A percentile compares a stretch with the other conserved stretches of the same genome.
Evolutionary conservation across 2,329 filamentous ascomycete species (phyloP).

Genomic region (Ophiostoma fasciatum): DNA sequence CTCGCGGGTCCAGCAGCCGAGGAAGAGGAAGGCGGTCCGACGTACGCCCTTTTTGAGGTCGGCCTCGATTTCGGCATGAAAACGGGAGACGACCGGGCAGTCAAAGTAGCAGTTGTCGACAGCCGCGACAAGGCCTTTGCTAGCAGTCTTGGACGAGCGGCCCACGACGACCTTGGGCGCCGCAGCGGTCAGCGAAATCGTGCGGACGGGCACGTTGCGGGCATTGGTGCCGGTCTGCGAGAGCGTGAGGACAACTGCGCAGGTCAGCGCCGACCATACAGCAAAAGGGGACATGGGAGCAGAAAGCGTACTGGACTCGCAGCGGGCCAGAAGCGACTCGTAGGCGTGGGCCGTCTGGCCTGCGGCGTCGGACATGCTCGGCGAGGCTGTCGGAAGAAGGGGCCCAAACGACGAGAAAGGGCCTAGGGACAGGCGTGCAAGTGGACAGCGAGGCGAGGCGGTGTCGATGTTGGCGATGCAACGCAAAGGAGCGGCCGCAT

Average conservation of each 20-base stretch:
- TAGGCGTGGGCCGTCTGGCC: too few relatives aligned
- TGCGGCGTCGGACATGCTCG: too few relatives aligned
- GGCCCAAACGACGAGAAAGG: too few relatives aligned
- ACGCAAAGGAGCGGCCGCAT: too few relatives aligned
- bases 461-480: too few relatives aligned
- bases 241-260: constrained; percentile 13
- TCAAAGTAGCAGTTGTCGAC: constrained; percentile 49
- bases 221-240: constrained; percentile 6
- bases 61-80: constrained; percentile 43
- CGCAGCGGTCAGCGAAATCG: constrained; percentile 16
- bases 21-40: not conserved
- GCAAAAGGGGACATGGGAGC: not conserved
- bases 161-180: constrained; percentile 21
- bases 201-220: constrained; percentile 13
- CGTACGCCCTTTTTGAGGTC: constrained; percentile 29
- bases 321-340: too few relatives aligned
- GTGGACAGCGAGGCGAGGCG: too few relatives aligned
- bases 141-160: constrained; percentile 28
- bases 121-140: constrained; percentile 26
- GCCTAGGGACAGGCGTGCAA: too few relatives aligned
- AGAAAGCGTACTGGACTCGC: not conserved
- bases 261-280: constrained; percentile 1
- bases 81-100: constrained; percentile 55
- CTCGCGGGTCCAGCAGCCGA: too few relatives aligned
- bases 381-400: too few relatives aligned